Base-by-base conservation (phyloP, 2,329 filamentous ascomycete species). In the Penicillium expansum region DNA sequence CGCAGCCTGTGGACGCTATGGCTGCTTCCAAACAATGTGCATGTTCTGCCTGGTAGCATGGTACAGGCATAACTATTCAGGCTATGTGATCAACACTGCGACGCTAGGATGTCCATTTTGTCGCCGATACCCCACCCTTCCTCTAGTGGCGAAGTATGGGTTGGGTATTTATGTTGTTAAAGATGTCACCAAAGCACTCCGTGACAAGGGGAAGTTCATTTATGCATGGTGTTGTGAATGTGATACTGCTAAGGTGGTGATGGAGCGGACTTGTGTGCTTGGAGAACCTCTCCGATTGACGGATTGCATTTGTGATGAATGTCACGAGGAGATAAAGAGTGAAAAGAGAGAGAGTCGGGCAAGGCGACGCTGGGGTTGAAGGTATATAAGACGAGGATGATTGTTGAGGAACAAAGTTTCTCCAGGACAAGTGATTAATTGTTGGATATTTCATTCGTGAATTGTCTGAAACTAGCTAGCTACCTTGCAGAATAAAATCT, bases 201-300 rank as follows among this genome's bases (percentile, higher is more conserved):
- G 71, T 2, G 73, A 79, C 13, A 61, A 69, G 1, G 79, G 74
- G 2, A 68, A 67, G 1, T 80, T 76, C 74, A 77, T 82, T 51
- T 80, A 82, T 43, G 79, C 75, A 0, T 81, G 78, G 80, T 84
- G 82, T 61, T 56, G 33, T 3, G 64, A 58, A 4, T 82, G 80
- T 52, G 72, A 71, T 4, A 68, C 69, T 11, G 80, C 80, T 4
- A 75, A 73, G 60, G 69, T 69, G 55, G 75, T 72, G 49, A 69
- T 77, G 18, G 77, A 79, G 60, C 69, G 79, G 6, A 74, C 74
- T 2, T 83, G 81, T 59, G 77, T 75, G 0, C 68, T 67, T 0
- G 79, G 76, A 0, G 71, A 71, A 1, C 75, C 77, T 0, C 65
- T 67, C 1, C 72, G 76, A 18, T 55, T 79, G 4, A 51, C 52